Base-by-base conservation (phyloP, 441 rosid species). In the Pelargonium citronellum region DNA sequence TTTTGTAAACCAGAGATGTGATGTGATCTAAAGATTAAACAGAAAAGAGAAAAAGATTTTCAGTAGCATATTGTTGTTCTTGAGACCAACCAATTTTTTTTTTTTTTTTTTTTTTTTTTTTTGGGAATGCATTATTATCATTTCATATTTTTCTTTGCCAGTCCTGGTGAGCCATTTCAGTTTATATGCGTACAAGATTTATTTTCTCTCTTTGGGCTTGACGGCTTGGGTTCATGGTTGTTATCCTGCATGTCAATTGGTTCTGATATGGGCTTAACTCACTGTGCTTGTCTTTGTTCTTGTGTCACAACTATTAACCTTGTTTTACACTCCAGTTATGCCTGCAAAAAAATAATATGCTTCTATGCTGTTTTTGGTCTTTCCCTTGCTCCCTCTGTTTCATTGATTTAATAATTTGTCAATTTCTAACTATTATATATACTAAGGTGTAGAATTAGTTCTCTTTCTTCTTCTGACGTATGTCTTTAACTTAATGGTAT, bases 401-500 rank as follows among this genome's bases (percentile, higher is more conserved):
- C n/a, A 17, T 55, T 20, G 24, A 5, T 22, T 17, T 55, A 55
- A 16, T 17, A 17, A 16, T 17, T 16, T 5, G 7, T 17, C 7
- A 55, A 55, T 55, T 55, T 55, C 61, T 17, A 16, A 5, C 1
- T 55, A 3, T 55, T 55, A 1, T 4, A 55, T 17, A 17, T 7
- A 34, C 39, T 34, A 34, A 5, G 39, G 39, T 16, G 17, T 16
- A 17, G 24, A 8, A 1, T 55, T 55, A 55, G 39, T 17, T 55
- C 61, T 16, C 24, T 16, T 55, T 55, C 22, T 16, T 17, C 8
- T 55, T 4, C 24, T 55, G 24, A 55, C 9, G 10, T 55, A 6
- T 55, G 7, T 17, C 16, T 7, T 24, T 70, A 15, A 3, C 58
- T 67, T 49, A 11, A 27, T 72, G 82, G 55, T 68, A 58, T 69